Percentiles rank a stretch among this genome's conserved stretches.
Evolutionary conservation across 257 asterid species (phyloP).

Genomic region (Solanum tarijense): DNA sequence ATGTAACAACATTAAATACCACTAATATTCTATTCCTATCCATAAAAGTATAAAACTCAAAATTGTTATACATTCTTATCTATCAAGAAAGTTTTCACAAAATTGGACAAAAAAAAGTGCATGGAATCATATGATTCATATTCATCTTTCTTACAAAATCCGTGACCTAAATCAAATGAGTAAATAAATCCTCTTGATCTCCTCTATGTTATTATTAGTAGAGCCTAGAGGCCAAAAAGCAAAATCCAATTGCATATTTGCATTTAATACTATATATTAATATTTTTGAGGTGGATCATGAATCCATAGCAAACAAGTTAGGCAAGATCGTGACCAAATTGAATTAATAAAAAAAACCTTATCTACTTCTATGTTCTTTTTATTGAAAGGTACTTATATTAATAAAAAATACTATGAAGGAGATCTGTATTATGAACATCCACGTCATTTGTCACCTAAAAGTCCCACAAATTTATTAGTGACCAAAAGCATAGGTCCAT

Average conservation of each 20-base stretch:
- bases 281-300: background rate
- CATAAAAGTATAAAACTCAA: background rate
- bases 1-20: background rate
- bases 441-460: conserved; percentile 9
- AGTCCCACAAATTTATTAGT: conserved; percentile 1
- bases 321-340: conserved; percentile 22
- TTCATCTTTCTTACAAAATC: conserved; percentile 7
- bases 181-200: background rate
- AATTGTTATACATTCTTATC: background rate
- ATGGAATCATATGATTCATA: conserved; percentile 31
- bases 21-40: conserved; percentile 12
- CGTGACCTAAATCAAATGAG: conserved; percentile 38
- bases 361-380: background rate
- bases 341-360: background rate
- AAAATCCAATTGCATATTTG: conserved; percentile 9
- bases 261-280: background rate
- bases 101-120: background rate
- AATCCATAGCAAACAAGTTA: background rate
- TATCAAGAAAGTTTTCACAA: background rate
- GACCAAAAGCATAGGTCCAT: conserved; percentile 17
- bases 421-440: background rate
- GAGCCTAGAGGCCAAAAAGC: background rate
- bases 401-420: background rate
- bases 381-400: background rate
- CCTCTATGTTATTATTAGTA: background rate